Conservation (phyloP, 345 rosid species). For the Gynandropsis gynandra region DNA sequence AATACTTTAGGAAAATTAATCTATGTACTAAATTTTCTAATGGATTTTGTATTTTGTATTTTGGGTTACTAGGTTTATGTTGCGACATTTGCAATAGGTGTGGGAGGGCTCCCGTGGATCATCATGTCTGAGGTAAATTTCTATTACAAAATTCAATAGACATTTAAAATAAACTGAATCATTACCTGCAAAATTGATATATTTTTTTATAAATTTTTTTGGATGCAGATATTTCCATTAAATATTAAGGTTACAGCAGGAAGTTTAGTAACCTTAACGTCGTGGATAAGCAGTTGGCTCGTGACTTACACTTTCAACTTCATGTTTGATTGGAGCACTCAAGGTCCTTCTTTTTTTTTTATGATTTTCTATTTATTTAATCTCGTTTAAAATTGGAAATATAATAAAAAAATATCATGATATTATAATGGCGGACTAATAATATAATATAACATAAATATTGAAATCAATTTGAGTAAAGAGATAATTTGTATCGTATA, state of each 20-base stretch:
- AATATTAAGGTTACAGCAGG: conserved; percentile 44
- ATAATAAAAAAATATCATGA: no score
- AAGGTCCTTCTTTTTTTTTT: conserved; percentile 22
- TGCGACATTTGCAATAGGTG: conserved; percentile 27
- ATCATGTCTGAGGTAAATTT: conserved; percentile 38
- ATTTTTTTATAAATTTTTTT: neutral
- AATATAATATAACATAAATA: no score
- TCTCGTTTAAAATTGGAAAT: no score
- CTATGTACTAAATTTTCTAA: neutral
- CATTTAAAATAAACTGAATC: no score
- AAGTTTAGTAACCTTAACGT: conserved; percentile 35
- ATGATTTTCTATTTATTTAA: no score
- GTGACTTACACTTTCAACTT: conserved; percentile 38
- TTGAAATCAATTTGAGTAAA: no score
- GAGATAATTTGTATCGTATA: no score
- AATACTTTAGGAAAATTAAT: no score
- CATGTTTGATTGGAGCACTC: conserved; percentile 39
- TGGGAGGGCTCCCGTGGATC: conserved; percentile 41
- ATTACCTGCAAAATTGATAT: no score
- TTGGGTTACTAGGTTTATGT: conserved; percentile 18
- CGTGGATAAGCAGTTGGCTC: conserved; percentile 38
- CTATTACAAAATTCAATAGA: neutral
- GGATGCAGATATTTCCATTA: conserved; percentile 40
- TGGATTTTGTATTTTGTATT: neutral
- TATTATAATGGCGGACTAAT: no score